These are phyloP conservation scores for Orbilia blumenaviensis DNA, from an alignment of 2,329 filamentous ascomycete species.

Conservation along the genomic window DNA sequence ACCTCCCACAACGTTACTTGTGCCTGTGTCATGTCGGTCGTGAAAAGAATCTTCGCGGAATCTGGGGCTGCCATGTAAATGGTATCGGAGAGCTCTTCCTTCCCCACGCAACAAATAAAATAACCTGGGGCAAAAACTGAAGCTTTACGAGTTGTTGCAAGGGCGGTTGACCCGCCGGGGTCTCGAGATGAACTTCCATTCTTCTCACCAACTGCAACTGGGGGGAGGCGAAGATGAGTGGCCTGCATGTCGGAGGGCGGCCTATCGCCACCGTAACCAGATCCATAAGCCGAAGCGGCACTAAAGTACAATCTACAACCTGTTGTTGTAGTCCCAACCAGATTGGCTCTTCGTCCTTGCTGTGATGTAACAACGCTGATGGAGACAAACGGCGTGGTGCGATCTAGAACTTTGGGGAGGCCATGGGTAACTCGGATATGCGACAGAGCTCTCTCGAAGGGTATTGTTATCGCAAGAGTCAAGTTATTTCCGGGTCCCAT, in stretches of 20 bases:
- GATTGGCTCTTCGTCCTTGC: conserved; percentile 82
- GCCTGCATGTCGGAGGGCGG: conserved; percentile 95
- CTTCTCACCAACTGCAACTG: conserved; percentile 63
- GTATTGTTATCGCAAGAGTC: conserved; percentile 67
- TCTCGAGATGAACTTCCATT: conserved; percentile 56
- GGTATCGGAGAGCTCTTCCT: conserved; percentile 65
- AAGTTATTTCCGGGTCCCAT: conserved; percentile 72
- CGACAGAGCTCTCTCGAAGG: conserved; percentile 67
- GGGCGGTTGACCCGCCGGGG: conserved; percentile 56
- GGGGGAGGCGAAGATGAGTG: conserved; percentile 95
- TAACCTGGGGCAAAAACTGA: conserved; percentile 82
- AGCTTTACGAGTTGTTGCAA: conserved; percentile 60
- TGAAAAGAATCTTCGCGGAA: conserved; percentile 77
- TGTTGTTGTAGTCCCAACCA: conserved; percentile 89
- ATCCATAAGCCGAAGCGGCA: conserved; percentile 64
- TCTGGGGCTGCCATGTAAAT: conserved; percentile 90
- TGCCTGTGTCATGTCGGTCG: conserved; percentile 54
- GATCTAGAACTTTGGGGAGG: conserved; percentile 74
- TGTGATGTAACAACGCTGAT: conserved; percentile 83
- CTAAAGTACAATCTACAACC: conserved; percentile 93
- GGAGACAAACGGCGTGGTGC: conserved; percentile 77
- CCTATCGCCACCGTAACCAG: conserved; percentile 49
- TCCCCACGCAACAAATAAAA: conserved; percentile 83
- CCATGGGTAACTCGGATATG: conserved; percentile 88
- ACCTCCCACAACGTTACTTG: conserved; percentile 68